Conservation (phyloP, 164 flowering plant genomes). For the Piper longum region DNA sequence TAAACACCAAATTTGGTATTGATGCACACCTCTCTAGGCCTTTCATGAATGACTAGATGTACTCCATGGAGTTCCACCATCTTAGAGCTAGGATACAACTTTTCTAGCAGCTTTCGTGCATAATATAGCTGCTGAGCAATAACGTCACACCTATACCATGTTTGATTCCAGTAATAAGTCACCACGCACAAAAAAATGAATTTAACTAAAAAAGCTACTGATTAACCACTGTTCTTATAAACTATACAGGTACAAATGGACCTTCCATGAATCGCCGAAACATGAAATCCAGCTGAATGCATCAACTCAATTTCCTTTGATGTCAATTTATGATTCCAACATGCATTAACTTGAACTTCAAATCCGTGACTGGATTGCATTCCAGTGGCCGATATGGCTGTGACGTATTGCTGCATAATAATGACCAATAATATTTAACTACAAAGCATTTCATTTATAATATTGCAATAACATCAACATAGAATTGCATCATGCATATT, state of each 20-base stretch:
- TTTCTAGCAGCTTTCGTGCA: constrained; percentile 69
- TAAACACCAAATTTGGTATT: neutral
- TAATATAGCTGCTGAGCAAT: constrained; percentile 70
- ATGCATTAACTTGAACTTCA: constrained; percentile 84
- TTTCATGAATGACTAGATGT: constrained; percentile 91
- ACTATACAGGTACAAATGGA: constrained; percentile 7
- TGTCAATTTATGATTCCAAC: constrained; percentile 84
- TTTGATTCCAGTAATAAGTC: constrained; percentile 1
- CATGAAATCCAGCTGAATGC: constrained; percentile 56
- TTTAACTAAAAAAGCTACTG: neutral
- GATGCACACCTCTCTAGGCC: constrained; percentile 60
- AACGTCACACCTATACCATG: constrained; percentile 47
- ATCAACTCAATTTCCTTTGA: constrained; percentile 48
- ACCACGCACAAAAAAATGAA: neutral
- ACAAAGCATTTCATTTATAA: neutral
- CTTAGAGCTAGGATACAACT: constrained; percentile 62
- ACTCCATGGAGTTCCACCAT: constrained; percentile 92
- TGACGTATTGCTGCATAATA: constrained; percentile 62
- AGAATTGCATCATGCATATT: neutral
- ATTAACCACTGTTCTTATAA: too few species aligned
- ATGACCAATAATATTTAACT: neutral
- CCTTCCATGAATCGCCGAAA: constrained; percentile 97
- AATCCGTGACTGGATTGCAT: constrained; percentile 88
- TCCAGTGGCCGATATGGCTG: constrained; percentile 63
- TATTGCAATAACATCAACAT: too few species aligned